phyloP scores from a whole-genome alignment of 495 filamentous ascomycete genomes.

The Trichoderma asperelloides region DNA sequence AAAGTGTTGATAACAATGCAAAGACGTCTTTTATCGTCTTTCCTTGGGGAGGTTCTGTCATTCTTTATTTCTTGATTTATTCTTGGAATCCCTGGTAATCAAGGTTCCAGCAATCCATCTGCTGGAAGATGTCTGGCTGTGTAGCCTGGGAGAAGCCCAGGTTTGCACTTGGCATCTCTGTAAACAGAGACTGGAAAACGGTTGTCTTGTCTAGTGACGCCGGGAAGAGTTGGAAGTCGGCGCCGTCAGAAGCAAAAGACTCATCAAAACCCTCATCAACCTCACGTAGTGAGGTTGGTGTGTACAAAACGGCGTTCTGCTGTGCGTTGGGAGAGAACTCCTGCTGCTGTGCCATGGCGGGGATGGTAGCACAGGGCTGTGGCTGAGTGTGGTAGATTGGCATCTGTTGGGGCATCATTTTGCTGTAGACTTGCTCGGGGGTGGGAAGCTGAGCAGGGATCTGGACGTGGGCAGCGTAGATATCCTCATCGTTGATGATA shows the following conservation, averaged over 20 bases:
- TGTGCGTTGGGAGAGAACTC: conserved; percentile 52
- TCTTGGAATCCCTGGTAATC: neutral
- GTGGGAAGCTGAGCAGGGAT: conserved; percentile 29
- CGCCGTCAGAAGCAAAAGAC: conserved; percentile 24
- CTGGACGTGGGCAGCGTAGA: conserved; percentile 36
- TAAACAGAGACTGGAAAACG: conserved; percentile 16
- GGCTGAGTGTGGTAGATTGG: conserved; percentile 27
- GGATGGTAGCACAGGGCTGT: conserved; percentile 21
- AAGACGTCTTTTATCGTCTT: neutral
- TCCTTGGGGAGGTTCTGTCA: neutral
- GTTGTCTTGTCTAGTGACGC: conserved; percentile 18
- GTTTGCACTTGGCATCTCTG: conserved; percentile 9
- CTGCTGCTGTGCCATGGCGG: conserved; percentile 27
- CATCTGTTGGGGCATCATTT: conserved; percentile 27
- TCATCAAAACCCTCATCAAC: conserved; percentile 45
- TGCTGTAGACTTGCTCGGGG: conserved; percentile 29
- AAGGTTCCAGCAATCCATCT: conserved; percentile 1
- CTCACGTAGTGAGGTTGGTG: conserved; percentile 42
- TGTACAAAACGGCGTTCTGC: conserved; percentile 55
- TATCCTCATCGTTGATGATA: conserved; percentile 44
- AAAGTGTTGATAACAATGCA: neutral
- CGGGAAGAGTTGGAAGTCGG: conserved; percentile 42
- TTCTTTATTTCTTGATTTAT: conserved; percentile 8
- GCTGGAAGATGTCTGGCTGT: conserved; percentile 11
- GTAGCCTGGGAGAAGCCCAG: conserved; percentile 12